A percentile compares a stretch with the other conserved stretches of the same genome.
These are phyloP conservation scores for Arthrobotrys conoides DNA, from an alignment of 2,329 filamentous ascomycete species.

Conservation along the genomic window DNA sequence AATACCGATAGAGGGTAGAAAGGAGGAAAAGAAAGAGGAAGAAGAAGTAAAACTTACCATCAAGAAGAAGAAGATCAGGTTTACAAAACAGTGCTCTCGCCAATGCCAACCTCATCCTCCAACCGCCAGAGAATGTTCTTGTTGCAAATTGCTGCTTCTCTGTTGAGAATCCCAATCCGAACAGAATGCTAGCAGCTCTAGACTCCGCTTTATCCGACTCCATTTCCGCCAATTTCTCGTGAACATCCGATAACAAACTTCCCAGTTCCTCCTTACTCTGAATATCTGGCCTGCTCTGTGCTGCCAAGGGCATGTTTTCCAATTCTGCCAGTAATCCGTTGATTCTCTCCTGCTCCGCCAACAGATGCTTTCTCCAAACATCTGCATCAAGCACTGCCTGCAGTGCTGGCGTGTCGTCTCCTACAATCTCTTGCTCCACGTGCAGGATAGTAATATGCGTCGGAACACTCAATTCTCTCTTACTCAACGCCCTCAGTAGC, in stretches of 20 bases:
- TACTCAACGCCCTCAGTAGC: slow-evolving; percentile 89
- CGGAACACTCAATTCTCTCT: slow-evolving; percentile 93
- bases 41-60: slow-evolving; percentile 69
- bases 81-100: slow-evolving; percentile 98
- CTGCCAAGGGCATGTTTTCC: slow-evolving; percentile 70
- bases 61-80: slow-evolving; percentile 92
- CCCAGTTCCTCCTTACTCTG: slow-evolving; percentile 84
- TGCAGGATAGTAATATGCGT: slow-evolving; percentile 99
- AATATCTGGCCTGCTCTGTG: slow-evolving; percentile 57
- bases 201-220: slow-evolving; percentile 98
- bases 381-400: slow-evolving; percentile 97
- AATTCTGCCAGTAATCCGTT: slow-evolving; percentile 80
- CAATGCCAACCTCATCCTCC: slow-evolving; percentile 97
- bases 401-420: slow-evolving; percentile 93
- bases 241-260: slow-evolving; percentile 89
- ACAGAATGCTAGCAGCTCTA: slow-evolving; percentile 93
- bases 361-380: slow-evolving; percentile 96
- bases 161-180: slow-evolving; percentile 94
- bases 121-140: slow-evolving; percentile 99
- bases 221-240: slow-evolving; percentile 95
- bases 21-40: background rate
- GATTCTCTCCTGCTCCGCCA: slow-evolving; percentile 91
- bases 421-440: slow-evolving; percentile 97
- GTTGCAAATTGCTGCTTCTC: slow-evolving; percentile 94
- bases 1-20: background rate